These are phyloP conservation scores for Biancaea sappan DNA, from an alignment of 306 rosid genomes.

Conservation along the genomic window DNA sequence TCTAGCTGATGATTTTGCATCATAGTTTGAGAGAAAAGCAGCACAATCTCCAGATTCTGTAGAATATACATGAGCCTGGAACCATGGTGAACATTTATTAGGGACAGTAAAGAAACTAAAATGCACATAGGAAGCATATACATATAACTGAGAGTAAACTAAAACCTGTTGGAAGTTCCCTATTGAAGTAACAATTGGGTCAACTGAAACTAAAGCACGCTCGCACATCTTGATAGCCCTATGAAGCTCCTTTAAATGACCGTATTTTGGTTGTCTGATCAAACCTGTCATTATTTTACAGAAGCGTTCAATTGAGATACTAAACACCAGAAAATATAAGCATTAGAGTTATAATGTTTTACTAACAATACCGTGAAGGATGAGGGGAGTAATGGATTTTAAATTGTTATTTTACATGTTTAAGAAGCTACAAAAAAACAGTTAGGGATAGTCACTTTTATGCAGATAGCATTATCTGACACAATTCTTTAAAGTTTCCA, in stretches of 20 bases:
- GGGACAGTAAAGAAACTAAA: slow-evolving; percentile 39
- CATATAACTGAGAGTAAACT: slow-evolving; percentile 14
- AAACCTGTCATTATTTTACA: slow-evolving; percentile 59
- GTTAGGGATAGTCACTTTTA: neutral
- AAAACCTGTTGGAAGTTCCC: slow-evolving; percentile 93
- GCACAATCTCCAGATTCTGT: slow-evolving; percentile 86
- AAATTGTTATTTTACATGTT: slow-evolving; percentile 9
- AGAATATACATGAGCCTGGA: slow-evolving; percentile 81
- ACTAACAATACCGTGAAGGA: slow-evolving; percentile 10
- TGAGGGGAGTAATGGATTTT: neutral
- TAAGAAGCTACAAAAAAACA: slow-evolving; percentile 13
- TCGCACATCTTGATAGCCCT: slow-evolving; percentile 82
- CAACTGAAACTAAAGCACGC: slow-evolving; percentile 78
- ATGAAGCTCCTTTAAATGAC: slow-evolving; percentile 97
- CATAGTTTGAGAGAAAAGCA: slow-evolving; percentile 89
- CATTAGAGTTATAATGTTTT: neutral
- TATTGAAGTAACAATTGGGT: slow-evolving; percentile 79
- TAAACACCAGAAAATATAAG: slow-evolving; percentile 29
- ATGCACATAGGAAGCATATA: neutral
- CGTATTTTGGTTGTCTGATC: slow-evolving; percentile 93
- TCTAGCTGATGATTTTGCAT: slow-evolving; percentile 70
- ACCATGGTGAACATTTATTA: slow-evolving; percentile 27
- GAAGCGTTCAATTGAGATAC: neutral
- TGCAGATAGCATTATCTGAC: neutral
- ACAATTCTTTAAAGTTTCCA: neutral